Evolutionary conservation across 192 early-diverging fungal species (phyloP).

Genomic region (Rhizophagus sp.): DNA sequence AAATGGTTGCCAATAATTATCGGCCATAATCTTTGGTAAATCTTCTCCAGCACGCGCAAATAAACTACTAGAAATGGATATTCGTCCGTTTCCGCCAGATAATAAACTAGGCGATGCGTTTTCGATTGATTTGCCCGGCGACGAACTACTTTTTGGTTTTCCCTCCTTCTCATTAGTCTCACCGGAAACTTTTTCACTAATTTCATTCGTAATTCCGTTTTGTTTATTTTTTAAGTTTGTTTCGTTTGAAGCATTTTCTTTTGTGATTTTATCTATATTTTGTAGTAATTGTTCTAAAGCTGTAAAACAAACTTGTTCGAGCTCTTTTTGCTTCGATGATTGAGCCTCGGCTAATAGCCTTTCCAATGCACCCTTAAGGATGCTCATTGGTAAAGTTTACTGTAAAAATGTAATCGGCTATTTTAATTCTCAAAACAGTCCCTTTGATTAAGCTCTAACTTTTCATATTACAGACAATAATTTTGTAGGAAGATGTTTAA

Average conservation of each 20-base stretch:
- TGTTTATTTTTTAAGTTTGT: neutral
- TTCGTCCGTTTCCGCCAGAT: slow-evolving; percentile 21
- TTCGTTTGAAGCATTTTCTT: slow-evolving; percentile 17
- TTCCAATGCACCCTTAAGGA: slow-evolving; percentile 50
- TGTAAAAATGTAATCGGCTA: neutral
- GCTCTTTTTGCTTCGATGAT: slow-evolving; percentile 40
- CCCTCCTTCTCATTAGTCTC: neutral
- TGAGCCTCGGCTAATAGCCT: slow-evolving; percentile 47
- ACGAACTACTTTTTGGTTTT: neutral
- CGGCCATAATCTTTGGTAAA: slow-evolving; percentile 38
- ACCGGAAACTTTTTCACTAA: neutral
- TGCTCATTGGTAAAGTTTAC: slow-evolving; percentile 35
- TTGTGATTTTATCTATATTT: slow-evolving; percentile 36
- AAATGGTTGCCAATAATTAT: slow-evolving; percentile 49
- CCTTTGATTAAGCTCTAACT: no score
- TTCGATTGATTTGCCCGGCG: neutral
- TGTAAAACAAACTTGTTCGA: slow-evolving; percentile 38
- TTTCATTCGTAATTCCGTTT: neutral
- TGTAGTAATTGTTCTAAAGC: slow-evolving; percentile 39
- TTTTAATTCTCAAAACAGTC: no score
- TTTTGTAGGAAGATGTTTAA: neutral
- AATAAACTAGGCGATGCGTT: slow-evolving; percentile 25
- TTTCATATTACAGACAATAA: neutral
- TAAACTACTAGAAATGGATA: slow-evolving; percentile 17
- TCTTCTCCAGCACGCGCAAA: slow-evolving; percentile 39